Evolutionary conservation across 495 filamentous ascomycete genomes (phyloP).

Genomic region (Hapsidospora chrysogenum): DNA sequence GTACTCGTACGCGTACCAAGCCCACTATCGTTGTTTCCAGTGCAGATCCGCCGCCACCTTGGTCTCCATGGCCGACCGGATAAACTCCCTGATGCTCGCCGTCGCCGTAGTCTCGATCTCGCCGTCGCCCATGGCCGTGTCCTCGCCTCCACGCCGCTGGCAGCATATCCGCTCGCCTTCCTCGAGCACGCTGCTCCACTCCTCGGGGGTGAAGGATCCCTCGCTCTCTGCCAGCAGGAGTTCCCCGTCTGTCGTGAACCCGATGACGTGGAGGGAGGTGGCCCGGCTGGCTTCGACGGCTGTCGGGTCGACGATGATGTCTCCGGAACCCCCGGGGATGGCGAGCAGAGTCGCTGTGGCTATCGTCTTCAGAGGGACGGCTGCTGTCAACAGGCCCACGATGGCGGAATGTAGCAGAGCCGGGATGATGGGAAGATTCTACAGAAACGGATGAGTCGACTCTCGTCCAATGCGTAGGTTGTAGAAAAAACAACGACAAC

Average conservation of each 20-base stretch:
- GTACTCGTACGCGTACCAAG: too few relatives aligned
- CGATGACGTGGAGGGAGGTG: slow-evolving; percentile 57
- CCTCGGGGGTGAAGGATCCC: slow-evolving; percentile 57
- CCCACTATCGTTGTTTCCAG: slow-evolving; percentile 52
- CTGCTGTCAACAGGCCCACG: slow-evolving; percentile 59
- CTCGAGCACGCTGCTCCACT: slow-evolving; percentile 58
- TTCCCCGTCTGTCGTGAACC: slow-evolving; percentile 58
- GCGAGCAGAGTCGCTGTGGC: slow-evolving; percentile 47
- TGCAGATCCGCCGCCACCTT: slow-evolving; percentile 39
- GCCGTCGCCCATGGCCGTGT: slow-evolving; percentile 27
- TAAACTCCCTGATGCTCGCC: slow-evolving; percentile 36
- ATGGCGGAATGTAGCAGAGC: slow-evolving; percentile 56
- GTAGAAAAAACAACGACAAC: too few relatives aligned
- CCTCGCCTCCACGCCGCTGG: slow-evolving; percentile 22
- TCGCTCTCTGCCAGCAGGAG: slow-evolving; percentile 68
- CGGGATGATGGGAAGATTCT: slow-evolving; percentile 64
- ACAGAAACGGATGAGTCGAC: too few relatives aligned
- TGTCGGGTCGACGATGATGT: slow-evolving; percentile 36
- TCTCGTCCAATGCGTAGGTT: too few relatives aligned
- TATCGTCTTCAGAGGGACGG: slow-evolving; percentile 56
- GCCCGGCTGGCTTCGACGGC: slow-evolving; percentile 36
- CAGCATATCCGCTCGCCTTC: slow-evolving; percentile 48
- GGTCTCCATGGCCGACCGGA: slow-evolving; percentile 45
- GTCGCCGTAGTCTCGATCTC: slow-evolving; percentile 9
- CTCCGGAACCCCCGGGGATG: slow-evolving; percentile 31